Base-by-base conservation (phyloP, 1,139 yeast species). In the Taphrina pruni region DNA sequence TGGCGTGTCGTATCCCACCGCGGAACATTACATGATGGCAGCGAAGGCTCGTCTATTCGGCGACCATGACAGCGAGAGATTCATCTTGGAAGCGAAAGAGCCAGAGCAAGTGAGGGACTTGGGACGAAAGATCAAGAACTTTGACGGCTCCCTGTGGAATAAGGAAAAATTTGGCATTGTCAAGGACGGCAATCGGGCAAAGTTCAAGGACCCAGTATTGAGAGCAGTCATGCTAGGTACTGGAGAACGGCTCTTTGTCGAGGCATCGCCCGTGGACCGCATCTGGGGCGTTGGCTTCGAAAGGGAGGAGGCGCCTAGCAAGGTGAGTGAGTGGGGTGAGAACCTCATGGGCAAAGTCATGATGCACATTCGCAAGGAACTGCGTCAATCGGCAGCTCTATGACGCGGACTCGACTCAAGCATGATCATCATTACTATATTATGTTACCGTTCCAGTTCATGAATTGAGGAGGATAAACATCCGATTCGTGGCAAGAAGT, bases 311-410 rank as follows among this genome's bases (percentile, higher is more conserved):
- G 57, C 57, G 1, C 43, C 57, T 9, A 17, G 17, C 26, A 35
- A n/a, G 41, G 26, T 20, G 14, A 9, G 11, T 9, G 57, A 54
- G 26, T 54, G 57, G 57, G 57, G 57, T 6, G 57, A 54, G 45
- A 54, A 54, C 17, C 43, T 54, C 36, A 54, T 54, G 57, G 57
- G 57, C 57, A 54, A 35, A 35, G 57, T 54, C 57, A 54, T 54
- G 57, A 54, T 54, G 57, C 43, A 54, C 12, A n/a, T 54, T 17
- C 41, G 57, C 2, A 26, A 54, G 3, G 57, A 54, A 36, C 20
- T 50, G 20, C 48, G 20, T 3, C 14, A 6, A 9, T 3, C 14
- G 11, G 43, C 43, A 2, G 11, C 43, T 39, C 2, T 39, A 6
- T 39, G 6, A 39, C 6, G 14, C 6, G 43, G 32, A 26, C 1